Conservation (phyloP, 2,329 filamentous ascomycete genomes). For the Sporothrix humicola region DNA sequence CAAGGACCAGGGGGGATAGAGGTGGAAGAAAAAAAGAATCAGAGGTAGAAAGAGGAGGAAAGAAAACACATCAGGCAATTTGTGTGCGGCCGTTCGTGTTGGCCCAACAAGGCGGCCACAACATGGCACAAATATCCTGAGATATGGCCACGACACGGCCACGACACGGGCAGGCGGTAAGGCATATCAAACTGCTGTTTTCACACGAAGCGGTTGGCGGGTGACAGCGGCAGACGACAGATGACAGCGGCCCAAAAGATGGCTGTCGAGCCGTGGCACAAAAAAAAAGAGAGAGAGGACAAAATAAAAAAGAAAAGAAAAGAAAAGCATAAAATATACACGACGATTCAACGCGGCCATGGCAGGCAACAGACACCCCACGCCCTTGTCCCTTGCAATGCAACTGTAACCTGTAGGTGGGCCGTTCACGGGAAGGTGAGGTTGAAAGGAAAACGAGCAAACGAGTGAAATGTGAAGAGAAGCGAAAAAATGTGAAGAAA, state of each 20-base stretch:
- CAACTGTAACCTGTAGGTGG: background rate
- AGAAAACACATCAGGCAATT: background rate
- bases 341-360: background rate
- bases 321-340: background rate
- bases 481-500: too few relatives aligned
- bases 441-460: background rate
- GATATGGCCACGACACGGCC: background rate
- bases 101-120: background rate
- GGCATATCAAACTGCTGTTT: background rate
- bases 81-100: background rate
- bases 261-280: background rate
- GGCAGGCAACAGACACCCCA: background rate
- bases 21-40: background rate
- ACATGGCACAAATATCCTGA: background rate
- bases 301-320: background rate
- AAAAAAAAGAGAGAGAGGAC: background rate
- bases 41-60: background rate
- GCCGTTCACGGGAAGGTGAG: slow-evolving; percentile 1
- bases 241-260: background rate
- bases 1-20: background rate
- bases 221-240: slow-evolving; percentile 2
- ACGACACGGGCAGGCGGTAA: background rate
- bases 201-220: background rate
- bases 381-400: slow-evolving; percentile 6
- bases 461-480: background rate